Evolutionary conservation across 2,329 filamentous ascomycete species (phyloP).

Genomic region (Phaeoacremonium minimum): DNA sequence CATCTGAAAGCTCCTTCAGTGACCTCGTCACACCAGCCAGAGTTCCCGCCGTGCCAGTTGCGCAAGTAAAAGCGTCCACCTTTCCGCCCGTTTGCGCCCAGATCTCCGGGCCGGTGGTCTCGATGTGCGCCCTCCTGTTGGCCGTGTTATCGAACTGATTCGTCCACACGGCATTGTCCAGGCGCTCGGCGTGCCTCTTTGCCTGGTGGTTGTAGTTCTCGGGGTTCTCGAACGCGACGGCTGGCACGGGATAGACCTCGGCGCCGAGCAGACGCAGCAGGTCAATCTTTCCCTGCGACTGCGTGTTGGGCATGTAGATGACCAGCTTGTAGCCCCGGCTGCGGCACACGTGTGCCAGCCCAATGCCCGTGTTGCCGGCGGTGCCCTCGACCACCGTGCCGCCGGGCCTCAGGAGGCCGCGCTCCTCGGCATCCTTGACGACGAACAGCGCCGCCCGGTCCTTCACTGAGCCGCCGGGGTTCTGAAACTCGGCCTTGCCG

Average conservation of each 20-base stretch:
- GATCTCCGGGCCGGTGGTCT: constrained; percentile 96
- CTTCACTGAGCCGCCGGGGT: constrained; percentile 94
- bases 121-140: constrained; percentile 89
- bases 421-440: constrained; percentile 88
- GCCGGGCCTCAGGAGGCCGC: constrained; percentile 74
- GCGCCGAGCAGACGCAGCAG: constrained; percentile 85
- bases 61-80: constrained; percentile 91
- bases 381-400: constrained; percentile 97
- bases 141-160: constrained; percentile 98
- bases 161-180: constrained; percentile 93
- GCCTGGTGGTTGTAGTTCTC: constrained; percentile 99
- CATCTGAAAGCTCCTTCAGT: constrained; percentile 76
- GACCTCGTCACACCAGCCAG: constrained; percentile 85
- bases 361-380: constrained; percentile 96
- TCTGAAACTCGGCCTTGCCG: constrained; percentile 98
- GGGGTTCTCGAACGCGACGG: constrained; percentile 91
- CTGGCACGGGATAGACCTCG: constrained; percentile 93
- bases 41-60: constrained; percentile 89
- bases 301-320: constrained; percentile 99
- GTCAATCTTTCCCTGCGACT: constrained; percentile 97
- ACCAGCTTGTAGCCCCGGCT: constrained; percentile 89
- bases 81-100: constrained; percentile 86
- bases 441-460: constrained; percentile 94
- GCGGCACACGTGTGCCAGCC: constrained; percentile 92
- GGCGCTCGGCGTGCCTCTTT: constrained; percentile 75